phyloP scores from a whole-genome alignment of 2,329 filamentous ascomycete species.

The Penicillium sp. region DNA sequence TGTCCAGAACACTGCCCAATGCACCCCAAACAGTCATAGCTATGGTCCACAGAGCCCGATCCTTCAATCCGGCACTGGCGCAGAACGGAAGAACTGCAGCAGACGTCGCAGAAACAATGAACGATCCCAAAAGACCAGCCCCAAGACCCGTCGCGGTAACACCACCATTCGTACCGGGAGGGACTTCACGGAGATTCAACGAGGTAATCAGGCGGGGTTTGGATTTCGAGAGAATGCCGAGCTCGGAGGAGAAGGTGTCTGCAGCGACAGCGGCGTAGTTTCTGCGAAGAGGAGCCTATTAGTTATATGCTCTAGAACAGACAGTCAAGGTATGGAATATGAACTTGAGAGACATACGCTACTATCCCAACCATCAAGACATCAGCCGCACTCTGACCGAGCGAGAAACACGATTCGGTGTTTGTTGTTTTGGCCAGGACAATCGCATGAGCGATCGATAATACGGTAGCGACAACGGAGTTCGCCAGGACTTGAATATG shows the following conservation, averaged over 20 bases:
- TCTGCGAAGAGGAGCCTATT: slow-evolving; percentile 14
- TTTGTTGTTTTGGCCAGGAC: slow-evolving; percentile 25
- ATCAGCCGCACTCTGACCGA: slow-evolving; percentile 27
- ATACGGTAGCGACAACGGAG: slow-evolving; percentile 65
- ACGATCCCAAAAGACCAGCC: slow-evolving; percentile 65
- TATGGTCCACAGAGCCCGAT: slow-evolving; percentile 42
- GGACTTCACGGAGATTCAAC: slow-evolving; percentile 64
- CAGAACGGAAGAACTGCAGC: slow-evolving; percentile 64
- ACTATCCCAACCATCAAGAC: slow-evolving; percentile 35
- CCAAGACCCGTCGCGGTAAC: slow-evolving; percentile 66
- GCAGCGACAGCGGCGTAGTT: slow-evolving; percentile 89
- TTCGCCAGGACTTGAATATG: slow-evolving; percentile 88
- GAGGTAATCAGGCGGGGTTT: slow-evolving; percentile 80
- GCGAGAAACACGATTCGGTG: slow-evolving; percentile 33
- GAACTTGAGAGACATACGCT: slow-evolving; percentile 25
- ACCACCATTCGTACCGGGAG: slow-evolving; percentile 86
- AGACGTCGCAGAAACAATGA: slow-evolving; percentile 59
- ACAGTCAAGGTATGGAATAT: neutral
- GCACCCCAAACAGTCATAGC: slow-evolving; percentile 63
- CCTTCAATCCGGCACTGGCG: slow-evolving; percentile 42
- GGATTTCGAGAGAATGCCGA: slow-evolving; percentile 74
- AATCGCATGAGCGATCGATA: slow-evolving; percentile 47
- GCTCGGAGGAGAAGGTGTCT: slow-evolving; percentile 90
- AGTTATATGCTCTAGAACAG: neutral
- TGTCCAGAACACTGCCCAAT: slow-evolving; percentile 76